Conservation (phyloP, 2,329 filamentous ascomycete species). For the Paecilomyces dactylethromorphus region DNA sequence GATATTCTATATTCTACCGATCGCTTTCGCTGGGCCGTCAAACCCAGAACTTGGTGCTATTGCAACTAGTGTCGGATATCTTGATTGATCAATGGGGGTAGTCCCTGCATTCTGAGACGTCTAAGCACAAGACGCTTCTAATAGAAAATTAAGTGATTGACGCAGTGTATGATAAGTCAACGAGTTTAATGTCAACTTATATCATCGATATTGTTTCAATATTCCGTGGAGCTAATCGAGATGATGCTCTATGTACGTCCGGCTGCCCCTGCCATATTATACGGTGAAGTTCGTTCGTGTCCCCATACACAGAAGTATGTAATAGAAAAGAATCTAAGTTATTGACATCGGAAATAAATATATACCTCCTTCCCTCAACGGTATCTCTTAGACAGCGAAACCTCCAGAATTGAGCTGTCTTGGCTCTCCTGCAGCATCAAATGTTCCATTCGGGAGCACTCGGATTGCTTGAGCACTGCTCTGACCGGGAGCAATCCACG, state of each 20-base stretch:
- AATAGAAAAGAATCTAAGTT: neutral
- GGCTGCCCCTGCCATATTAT: neutral
- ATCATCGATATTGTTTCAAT: neutral
- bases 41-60: neutral
- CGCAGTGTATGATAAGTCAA: neutral
- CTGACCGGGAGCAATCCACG: slow-evolving; percentile 56
- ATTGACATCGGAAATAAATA: neutral
- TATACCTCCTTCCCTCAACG: neutral
- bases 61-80: neutral
- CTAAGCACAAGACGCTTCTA: neutral
- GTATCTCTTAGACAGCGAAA: slow-evolving; percentile 40
- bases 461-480: slow-evolving; percentile 68
- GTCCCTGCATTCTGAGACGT: neutral
- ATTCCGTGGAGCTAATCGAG: neutral
- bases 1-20: no score
- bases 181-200: neutral
- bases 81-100: neutral
- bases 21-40: no score
- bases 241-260: neutral
- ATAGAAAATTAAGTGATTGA: neutral
- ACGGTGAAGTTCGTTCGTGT: neutral
- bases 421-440: slow-evolving; percentile 72
- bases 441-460: slow-evolving; percentile 56
- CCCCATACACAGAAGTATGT: neutral
- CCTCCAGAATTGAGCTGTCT: slow-evolving; percentile 67